Conservation (phyloP, 192 early-diverging fungal species). For the Entomortierella beljakovae region DNA sequence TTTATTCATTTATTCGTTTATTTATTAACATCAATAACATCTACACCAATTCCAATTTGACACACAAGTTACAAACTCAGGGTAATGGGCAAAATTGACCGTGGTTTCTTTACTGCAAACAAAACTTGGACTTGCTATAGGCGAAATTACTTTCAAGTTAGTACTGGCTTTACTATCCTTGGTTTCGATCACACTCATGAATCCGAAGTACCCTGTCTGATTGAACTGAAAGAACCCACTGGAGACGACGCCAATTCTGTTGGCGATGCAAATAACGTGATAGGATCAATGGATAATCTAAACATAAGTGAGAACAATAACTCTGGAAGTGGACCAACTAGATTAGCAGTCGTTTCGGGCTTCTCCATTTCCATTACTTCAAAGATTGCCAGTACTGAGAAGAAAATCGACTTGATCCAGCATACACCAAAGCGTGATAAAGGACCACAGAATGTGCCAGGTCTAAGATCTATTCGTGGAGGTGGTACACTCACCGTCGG, state of each 20-base stretch:
- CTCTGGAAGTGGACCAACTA: neutral
- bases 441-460: constrained; percentile 82
- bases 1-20: neutral
- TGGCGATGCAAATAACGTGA: constrained; percentile 10
- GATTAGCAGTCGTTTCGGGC: constrained; percentile 32
- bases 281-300: constrained; percentile 3
- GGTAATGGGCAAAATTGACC: constrained; percentile 81
- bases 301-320: constrained; percentile 1
- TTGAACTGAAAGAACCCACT: constrained; percentile 61
- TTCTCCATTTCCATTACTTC: constrained; percentile 83
- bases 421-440: constrained; percentile 94
- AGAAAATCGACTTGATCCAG: constrained; percentile 82
- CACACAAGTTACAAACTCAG: constrained; percentile 62
- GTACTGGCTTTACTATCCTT: constrained; percentile 65
- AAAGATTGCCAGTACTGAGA: constrained; percentile 71
- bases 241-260: constrained; percentile 10
- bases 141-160: constrained; percentile 93
- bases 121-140: constrained; percentile 92
- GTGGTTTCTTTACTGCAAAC: constrained; percentile 87
- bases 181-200: constrained; percentile 56
- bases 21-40: neutral
- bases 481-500: constrained; percentile 61
- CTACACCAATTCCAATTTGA: constrained; percentile 6
- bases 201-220: constrained; percentile 73
- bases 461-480: constrained; percentile 60